Conservation (phyloP, 768 basidiomycete species). For the Boletus pseudo-olivaceus region DNA sequence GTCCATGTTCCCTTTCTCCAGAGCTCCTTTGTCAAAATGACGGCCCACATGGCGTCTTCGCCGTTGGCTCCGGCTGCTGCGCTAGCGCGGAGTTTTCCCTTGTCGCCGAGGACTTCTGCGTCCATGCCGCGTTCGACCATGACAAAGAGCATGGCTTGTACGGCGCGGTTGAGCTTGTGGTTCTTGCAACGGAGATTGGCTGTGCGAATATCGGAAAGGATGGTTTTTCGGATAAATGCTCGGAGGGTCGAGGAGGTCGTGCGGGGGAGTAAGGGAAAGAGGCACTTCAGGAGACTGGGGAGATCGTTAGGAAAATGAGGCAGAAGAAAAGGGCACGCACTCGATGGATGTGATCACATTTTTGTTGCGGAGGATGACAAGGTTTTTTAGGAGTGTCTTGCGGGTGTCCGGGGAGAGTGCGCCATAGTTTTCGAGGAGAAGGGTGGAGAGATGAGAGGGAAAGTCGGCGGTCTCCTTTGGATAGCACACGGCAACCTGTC, state of each 20-base stretch:
- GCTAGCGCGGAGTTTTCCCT: constrained; percentile 63
- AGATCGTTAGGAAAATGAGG: constrained; percentile 1
- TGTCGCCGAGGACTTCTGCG: constrained; percentile 76
- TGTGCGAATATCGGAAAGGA: constrained; percentile 87
- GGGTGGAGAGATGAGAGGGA: constrained; percentile 70
- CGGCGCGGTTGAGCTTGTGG: constrained; percentile 92
- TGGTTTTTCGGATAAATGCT: constrained; percentile 85
- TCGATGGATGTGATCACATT: constrained; percentile 89
- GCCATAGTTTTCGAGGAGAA: constrained; percentile 78
- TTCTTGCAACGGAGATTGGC: constrained; percentile 88
- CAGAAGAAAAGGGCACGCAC: constrained; percentile 44
- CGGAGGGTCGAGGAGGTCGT: constrained; percentile 85
- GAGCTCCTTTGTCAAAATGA: constrained; percentile 87
- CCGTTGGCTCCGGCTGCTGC: constrained; percentile 42
- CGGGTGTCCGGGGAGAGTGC: constrained; percentile 76
- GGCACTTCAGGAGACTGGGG: constrained; percentile 73
- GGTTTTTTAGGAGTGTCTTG: constrained; percentile 81
- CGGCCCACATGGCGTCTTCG: constrained; percentile 97
- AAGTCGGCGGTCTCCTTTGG: constrained; percentile 87
- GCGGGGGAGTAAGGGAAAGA: constrained; percentile 95
- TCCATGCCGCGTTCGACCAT: constrained; percentile 96
- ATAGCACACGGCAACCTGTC: constrained; percentile 62
- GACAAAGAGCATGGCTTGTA: constrained; percentile 92
- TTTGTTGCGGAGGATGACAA: constrained; percentile 92
- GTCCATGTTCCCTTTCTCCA: constrained; percentile 94